Base-by-base conservation (phyloP, 495 filamentous ascomycete species). In the Penicillium desertorum region DNA sequence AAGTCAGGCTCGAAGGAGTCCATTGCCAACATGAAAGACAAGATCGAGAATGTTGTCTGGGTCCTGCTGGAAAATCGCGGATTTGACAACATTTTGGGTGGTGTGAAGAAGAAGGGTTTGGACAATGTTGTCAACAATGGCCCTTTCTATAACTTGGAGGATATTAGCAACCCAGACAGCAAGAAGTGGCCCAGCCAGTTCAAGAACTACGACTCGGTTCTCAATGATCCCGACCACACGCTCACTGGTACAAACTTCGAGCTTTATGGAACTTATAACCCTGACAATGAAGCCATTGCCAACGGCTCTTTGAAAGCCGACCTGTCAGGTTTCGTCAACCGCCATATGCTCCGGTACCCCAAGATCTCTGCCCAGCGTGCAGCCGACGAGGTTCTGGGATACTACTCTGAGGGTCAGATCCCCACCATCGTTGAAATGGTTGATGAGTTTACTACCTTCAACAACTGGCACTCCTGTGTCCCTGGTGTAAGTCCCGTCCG, bases 221-320 rank as follows among this genome's bases (percentile, higher is more conserved):
- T 67, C n/a, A 71, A 83, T 54, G 80, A 83, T 54, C 80, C 80
- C 17, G 74, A 80, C 51, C 80, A 83, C 63, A 69, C 72, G 7
- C 69, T 83, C 56, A 73, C 68, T 41, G 79, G 79, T 58, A 71
- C 72, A 62, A 83, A 83, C 70, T 72, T 81, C 54, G 65, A 83
- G 70, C 64, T 81, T 62, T 81, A 73, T 60, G 74, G 76, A 47
- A 72, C 70, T 12, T 81, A 63, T 48, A 65, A 62, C 20, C 80
- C 80, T 1, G 65, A 75, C 63, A 76, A 81, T 41, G 59, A 58
- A 10, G 67, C 59, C 19, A 73, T 78, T 59, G 73, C 68, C 32
- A 62, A 64, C 29, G 71, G 69, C 43, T 62, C 66, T 41, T 58
- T 76, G 42, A 67, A 59, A 39, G 48, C 71, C 36, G 71, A 61